Evolutionary conservation across 192 early-diverging fungal species (phyloP).

Genomic region (Coemansia sp.): DNA sequence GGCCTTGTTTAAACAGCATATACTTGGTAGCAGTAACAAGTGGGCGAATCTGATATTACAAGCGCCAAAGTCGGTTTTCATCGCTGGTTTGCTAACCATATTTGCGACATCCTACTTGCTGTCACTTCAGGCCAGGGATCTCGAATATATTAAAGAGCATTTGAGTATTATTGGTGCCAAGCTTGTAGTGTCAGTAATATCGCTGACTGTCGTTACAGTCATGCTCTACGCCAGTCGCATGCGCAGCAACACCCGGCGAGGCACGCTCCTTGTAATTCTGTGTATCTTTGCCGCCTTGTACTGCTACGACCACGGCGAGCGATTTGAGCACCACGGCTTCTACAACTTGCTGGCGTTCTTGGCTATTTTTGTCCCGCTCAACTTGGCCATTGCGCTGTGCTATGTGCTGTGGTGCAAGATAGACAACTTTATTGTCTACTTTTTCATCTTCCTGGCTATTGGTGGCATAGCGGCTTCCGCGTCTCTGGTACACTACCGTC

Average conservation of each 20-base stretch:
- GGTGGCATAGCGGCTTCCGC: conserved; percentile 17
- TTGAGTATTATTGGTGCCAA: conserved; percentile 53
- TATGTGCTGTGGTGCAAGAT: conserved; percentile 38
- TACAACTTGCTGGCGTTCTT: conserved; percentile 62
- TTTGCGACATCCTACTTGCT: conserved; percentile 18
- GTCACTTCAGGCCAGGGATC: conserved; percentile 47
- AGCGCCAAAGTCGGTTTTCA: conserved; percentile 14
- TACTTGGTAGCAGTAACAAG: not conserved
- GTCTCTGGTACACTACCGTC: conserved; percentile 46
- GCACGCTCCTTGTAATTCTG: conserved; percentile 10
- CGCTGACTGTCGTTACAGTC: conserved; percentile 44
- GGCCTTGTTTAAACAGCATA: not conserved
- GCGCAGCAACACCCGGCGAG: conserved; percentile 27
- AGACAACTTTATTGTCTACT: conserved; percentile 39
- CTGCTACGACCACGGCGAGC: no score
- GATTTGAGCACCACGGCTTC: conserved; percentile 59
- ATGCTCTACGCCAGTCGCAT: conserved; percentile 52
- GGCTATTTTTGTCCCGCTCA: conserved; percentile 56
- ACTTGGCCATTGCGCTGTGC: conserved; percentile 46
- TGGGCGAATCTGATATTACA: not conserved
- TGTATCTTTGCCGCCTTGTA: conserved; percentile 38
- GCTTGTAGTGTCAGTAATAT: conserved; percentile 47
- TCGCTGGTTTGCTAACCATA: conserved; percentile 8
- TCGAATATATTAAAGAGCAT: conserved; percentile 57
- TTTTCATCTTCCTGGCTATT: conserved; percentile 24